Evolutionary conservation across 345 rosid genomes (phyloP).

Genomic region (Crucihimalaya himalaica): DNA sequence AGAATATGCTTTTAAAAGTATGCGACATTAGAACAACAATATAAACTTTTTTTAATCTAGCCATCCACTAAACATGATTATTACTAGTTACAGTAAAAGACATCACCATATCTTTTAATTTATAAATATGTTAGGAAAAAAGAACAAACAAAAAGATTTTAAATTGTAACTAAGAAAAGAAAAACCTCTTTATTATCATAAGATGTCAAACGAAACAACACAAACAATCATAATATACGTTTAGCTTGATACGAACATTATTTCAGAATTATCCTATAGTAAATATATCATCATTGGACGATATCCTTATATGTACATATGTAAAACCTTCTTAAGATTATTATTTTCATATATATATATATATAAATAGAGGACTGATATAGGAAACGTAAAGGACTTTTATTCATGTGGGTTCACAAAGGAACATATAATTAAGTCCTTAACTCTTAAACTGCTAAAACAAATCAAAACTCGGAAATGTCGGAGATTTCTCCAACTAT

Average conservation of each 20-base stretch:
- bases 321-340: conserved; percentile 1
- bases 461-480: conserved; percentile 28
- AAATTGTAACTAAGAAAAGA: neutral
- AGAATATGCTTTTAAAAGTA: conserved; percentile 32
- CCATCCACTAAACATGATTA: conserved; percentile 16
- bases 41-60: conserved; percentile 6
- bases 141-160: neutral
- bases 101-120: conserved; percentile 2
- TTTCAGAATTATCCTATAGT: neutral
- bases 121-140: neutral
- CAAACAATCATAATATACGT: neutral
- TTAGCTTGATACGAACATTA: conserved; percentile 2
- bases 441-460: neutral
- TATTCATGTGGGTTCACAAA: conserved; percentile 5
- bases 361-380: neutral
- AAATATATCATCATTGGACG: neutral
- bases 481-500: conserved; percentile 22
- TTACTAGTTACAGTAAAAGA: neutral
- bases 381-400: neutral
- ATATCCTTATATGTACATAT: neutral
- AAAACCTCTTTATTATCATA: neutral
- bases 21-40: conserved; percentile 4
- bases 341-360: neutral
- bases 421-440: neutral
- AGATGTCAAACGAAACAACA: conserved; percentile 3